These are phyloP conservation scores for Spizellomyces sp. DNA, from an alignment of 192 early-diverging fungal species.

Conservation along the genomic window DNA sequence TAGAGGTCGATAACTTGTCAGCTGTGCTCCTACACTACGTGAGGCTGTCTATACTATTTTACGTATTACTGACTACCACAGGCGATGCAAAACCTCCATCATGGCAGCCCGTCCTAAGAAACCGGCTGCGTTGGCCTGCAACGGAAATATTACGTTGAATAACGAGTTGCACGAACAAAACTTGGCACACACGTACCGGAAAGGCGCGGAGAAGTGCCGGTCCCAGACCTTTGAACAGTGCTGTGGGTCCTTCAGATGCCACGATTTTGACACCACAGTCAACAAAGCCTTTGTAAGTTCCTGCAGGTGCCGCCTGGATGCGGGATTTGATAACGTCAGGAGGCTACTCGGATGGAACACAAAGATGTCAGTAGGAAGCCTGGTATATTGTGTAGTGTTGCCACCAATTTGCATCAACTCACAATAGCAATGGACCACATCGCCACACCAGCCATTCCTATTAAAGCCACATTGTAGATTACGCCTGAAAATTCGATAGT, in stretches of 20 bases:
- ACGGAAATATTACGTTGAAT: not conserved
- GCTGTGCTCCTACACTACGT: too few species aligned
- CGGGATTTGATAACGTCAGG: conserved; percentile 92
- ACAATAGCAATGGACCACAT: conserved; percentile 95
- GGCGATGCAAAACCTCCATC: conserved; percentile 50
- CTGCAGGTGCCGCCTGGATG: conserved; percentile 83
- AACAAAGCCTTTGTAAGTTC: conserved; percentile 76
- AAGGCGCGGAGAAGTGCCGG: conserved; percentile 91
- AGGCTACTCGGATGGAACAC: conserved; percentile 42
- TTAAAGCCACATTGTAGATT: too few species aligned
- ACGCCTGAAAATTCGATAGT: too few species aligned
- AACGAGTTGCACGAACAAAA: not conserved
- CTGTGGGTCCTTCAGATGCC: conserved; percentile 71
- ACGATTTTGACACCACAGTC: conserved; percentile 74
- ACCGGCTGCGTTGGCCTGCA: conserved; percentile 57
- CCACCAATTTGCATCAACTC: not conserved
- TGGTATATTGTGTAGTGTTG: not conserved
- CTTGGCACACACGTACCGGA: conserved; percentile 39
- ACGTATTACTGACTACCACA: conserved; percentile 39
- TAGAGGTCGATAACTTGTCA: too few species aligned
- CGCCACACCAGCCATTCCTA: conserved; percentile 92
- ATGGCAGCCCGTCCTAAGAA: conserved; percentile 52
- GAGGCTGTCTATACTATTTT: too few species aligned
- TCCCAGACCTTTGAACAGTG: conserved; percentile 86
- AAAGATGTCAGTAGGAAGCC: not conserved